Evolutionary conservation across 176 grass and related monocot species (phyloP).

Genomic region (sorghum (Sorghum bicolor)): DNA sequence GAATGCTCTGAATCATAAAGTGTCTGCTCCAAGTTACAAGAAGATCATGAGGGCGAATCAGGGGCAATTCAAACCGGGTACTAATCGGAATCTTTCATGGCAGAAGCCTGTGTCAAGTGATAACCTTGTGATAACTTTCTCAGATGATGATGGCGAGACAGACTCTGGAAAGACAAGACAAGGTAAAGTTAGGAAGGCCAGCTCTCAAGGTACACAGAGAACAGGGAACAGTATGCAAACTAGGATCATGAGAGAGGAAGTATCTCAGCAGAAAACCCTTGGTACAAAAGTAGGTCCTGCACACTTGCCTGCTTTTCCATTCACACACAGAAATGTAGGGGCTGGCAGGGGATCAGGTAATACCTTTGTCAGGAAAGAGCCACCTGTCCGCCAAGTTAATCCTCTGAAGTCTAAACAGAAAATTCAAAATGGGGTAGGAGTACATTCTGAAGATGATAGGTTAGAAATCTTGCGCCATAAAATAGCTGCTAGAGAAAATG

Average conservation of each 20-base stretch:
- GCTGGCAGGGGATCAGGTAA: conserved; percentile 30
- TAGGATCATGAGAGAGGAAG: conserved; percentile 30
- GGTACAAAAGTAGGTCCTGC: conserved; percentile 42
- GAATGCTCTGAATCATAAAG: conserved; percentile 39
- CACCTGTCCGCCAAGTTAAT: conserved; percentile 40
- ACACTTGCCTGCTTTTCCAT: conserved; percentile 26
- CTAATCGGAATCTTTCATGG: conserved; percentile 75
- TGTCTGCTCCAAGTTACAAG: conserved; percentile 44
- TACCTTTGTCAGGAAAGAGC: conserved; percentile 47
- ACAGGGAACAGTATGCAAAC: conserved; percentile 22
- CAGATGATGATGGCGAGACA: conserved; percentile 79
- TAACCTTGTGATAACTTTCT: conserved; percentile 92
- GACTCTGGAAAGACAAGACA: conserved; percentile 55
- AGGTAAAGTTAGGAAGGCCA: conserved; percentile 30
- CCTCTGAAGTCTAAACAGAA: conserved; percentile 37
- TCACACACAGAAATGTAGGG: conserved; percentile 36
- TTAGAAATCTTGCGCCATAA: conserved; percentile 82
- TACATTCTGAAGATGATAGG: conserved; percentile 44
- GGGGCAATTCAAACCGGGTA: conserved; percentile 56
- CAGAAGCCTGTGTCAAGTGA: conserved; percentile 63
- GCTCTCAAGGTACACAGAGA: conserved; percentile 39
- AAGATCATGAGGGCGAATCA: conserved; percentile 53
- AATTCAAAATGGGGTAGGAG: conserved; percentile 33
- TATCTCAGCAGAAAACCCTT: conserved; percentile 23
- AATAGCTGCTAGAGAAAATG: conserved; percentile 84